Percentiles rank a stretch among this genome's conserved stretches.
Evolutionary conservation across 306 rosid species (phyloP).

Genomic region (Sphenostylis stenocarpa): DNA sequence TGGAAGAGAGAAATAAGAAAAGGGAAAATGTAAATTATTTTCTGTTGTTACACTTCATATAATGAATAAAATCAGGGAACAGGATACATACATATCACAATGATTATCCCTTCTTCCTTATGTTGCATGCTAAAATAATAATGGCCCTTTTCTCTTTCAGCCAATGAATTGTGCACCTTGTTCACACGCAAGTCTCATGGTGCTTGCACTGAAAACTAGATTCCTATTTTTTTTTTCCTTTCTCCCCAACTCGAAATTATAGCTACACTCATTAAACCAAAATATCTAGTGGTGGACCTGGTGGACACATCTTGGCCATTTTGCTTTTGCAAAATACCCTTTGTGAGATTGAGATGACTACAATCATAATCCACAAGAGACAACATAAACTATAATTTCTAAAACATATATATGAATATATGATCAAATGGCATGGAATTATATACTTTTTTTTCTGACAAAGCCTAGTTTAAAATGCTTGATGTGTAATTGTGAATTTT

Average conservation of each 20-base stretch:
- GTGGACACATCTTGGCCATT: conserved; percentile 29
- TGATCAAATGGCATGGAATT: conserved; percentile 9
- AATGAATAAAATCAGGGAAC: conserved; percentile 44
- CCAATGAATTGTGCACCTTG: conserved; percentile 40
- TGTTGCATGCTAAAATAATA: conserved; percentile 55
- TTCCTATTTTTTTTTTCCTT: not conserved
- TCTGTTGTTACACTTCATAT: conserved; percentile 30
- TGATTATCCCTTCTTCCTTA: conserved; percentile 49
- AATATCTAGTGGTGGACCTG: conserved; percentile 38
- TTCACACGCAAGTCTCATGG: conserved; percentile 48
- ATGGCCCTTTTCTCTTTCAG: conserved; percentile 46
- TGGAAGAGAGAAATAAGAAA: not conserved
- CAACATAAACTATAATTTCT: not conserved
- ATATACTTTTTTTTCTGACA: not conserved
- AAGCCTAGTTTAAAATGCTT: not conserved
- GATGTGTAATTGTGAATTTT: not conserved
- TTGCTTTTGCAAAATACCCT: conserved; percentile 15
- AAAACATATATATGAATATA: not conserved
- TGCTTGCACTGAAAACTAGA: conserved; percentile 48
- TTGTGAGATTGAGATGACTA: not conserved
- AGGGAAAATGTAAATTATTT: conserved; percentile 26
- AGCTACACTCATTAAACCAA: conserved; percentile 26
- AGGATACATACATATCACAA: conserved; percentile 30
- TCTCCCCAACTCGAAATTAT: conserved; percentile 21
- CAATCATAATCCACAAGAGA: not conserved